Evolutionary conservation across 2,329 filamentous ascomycete species (phyloP), one percentile per base, ranked within the genome.

Genomic region (Sphaerostilbella broomeana): DNA sequence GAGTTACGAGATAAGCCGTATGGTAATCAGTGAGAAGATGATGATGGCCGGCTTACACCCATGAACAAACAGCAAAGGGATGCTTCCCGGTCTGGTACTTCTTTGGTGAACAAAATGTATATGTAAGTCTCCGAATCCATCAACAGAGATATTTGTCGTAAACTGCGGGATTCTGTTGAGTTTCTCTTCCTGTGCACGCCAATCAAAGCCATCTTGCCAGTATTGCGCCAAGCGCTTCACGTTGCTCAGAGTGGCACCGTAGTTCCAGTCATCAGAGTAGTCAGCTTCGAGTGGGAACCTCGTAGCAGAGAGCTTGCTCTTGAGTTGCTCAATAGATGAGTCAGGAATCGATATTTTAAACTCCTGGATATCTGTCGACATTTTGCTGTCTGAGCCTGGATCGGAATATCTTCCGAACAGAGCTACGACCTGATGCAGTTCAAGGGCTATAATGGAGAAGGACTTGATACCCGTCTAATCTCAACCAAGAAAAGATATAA

Each of bases 41-140:
- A 1, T 2, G 10, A 18, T 51, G 37, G 10, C 3, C 4, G 3
- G 52, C 59, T 50, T 43, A 65, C 74, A 84, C 11, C 80, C 79
- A 53, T 85, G 81, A n/a, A 69, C 66, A 54, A 86, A 84, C 1
- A 86, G 55, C 20, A 86, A 53, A 0, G 82, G 81, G 28, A 86
- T 74, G 2, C 77, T 77, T 15, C 65, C 64, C 2, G 67, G 48
- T 2, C 60, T 63, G 2, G 59, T 52, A 48, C 72, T 77, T 37
- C 58, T 65, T 47, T 80, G 67, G 52, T 83, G 75, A 5, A 85
- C 54, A 49, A 81, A 81, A 55, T 86, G 81, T 2, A 86, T 65
- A 17, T 77, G 65, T 21, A 84, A 53, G 1, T 68, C 63, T 0
- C 67, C 77, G 45, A 81, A 84, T 0, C 71, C 73, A 5, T 78